Conservation (phyloP, 768 basidiomycete species). For the Crepidotus variabilis region DNA sequence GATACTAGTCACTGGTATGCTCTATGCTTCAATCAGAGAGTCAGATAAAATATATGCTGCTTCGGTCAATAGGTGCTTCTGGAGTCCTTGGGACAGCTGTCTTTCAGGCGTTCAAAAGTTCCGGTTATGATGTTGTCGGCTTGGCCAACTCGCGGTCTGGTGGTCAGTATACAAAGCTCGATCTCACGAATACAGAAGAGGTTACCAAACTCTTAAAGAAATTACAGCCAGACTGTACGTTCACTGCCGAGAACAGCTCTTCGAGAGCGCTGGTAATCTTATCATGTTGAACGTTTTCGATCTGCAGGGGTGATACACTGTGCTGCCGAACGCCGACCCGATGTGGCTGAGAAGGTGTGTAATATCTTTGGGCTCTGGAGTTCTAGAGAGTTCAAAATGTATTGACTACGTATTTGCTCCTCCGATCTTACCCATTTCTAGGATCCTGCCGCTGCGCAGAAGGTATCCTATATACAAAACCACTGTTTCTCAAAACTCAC, state of each 20-base stretch:
- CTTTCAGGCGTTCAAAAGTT: conserved; percentile 54
- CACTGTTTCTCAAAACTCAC: neutral
- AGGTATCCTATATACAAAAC: conserved; percentile 33
- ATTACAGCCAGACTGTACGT: conserved; percentile 64
- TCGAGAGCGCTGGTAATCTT: neutral
- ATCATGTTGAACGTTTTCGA: neutral
- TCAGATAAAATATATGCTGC: neutral
- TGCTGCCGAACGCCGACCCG: conserved; percentile 90
- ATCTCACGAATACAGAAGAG: conserved; percentile 58
- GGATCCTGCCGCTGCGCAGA: conserved; percentile 66
- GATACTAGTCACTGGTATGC: conserved; percentile 55
- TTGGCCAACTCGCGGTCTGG: conserved; percentile 70
- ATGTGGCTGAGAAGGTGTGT: conserved; percentile 85
- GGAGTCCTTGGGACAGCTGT: conserved; percentile 87
- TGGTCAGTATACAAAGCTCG: conserved; percentile 51
- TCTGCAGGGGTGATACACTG: conserved; percentile 84
- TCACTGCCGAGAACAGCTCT: neutral
- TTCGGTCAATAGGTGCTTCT: conserved; percentile 70
- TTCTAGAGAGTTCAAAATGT: no score
- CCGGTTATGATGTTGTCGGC: conserved; percentile 48
- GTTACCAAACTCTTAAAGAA: conserved; percentile 52
- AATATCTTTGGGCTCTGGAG: neutral
- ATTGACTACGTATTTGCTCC: neutral
- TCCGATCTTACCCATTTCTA: conserved; percentile 21
- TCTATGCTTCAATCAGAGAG: neutral